Evolutionary conservation across 2,329 filamentous ascomycete genomes (phyloP).

Genomic region (Colletotrichum sp.): DNA sequence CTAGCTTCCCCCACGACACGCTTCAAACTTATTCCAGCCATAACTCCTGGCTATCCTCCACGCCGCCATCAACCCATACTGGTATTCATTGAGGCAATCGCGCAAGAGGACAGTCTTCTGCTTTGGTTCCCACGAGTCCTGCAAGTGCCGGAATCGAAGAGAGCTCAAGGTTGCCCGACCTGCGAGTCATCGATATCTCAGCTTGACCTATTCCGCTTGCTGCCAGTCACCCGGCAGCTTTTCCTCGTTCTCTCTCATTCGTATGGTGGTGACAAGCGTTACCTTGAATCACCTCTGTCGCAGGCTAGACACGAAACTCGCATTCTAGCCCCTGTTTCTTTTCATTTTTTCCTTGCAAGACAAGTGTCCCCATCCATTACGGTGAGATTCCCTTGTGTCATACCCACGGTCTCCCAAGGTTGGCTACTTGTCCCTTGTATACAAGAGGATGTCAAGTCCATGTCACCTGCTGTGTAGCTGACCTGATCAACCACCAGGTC

Average conservation of each 20-base stretch:
- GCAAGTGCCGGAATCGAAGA: not conserved
- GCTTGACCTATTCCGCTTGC: no score
- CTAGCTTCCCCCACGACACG: not conserved
- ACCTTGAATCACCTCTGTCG: no score
- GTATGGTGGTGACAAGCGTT: no score
- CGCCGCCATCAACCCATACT: not conserved
- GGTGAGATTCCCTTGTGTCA: no score
- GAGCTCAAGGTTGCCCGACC: not conserved
- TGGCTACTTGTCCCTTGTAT: not conserved
- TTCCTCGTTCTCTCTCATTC: no score
- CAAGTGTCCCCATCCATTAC: not conserved
- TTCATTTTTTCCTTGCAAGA: not conserved
- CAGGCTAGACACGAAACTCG: no score
- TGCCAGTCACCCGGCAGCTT: no score
- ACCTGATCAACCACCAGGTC: not conserved
- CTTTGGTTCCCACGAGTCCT: not conserved
- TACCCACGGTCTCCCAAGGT: no score
- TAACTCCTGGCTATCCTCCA: not conserved
- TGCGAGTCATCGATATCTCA: not conserved
- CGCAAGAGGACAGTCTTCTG: not conserved
- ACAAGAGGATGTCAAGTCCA: not conserved
- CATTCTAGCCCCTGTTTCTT: not conserved
- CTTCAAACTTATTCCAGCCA: not conserved
- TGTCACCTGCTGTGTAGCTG: not conserved
- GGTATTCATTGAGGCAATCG: not conserved